Conservation (phyloP, 208 protist genomes). For the Trypanosoma conorhini region DNA sequence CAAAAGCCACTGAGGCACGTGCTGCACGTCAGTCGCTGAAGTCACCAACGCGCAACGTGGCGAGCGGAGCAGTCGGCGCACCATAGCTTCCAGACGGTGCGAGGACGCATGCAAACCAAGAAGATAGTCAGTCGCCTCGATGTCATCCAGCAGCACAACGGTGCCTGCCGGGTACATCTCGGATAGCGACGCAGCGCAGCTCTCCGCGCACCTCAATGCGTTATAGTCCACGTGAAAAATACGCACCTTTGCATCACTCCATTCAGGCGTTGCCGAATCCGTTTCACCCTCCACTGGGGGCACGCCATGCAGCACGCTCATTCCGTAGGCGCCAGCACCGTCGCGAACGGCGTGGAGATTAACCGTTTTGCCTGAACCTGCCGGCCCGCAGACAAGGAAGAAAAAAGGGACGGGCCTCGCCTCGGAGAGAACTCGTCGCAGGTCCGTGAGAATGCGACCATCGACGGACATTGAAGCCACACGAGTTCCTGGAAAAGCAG, state of each 20-base stretch:
- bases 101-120: constrained; percentile 32
- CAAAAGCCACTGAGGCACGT: constrained; percentile 39
- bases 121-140: constrained; percentile 49
- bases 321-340: constrained; percentile 16
- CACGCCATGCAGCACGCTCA: constrained; percentile 8
- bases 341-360: constrained; percentile 18
- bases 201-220: constrained; percentile 25
- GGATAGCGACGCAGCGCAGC: background rate
- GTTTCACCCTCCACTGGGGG: constrained; percentile 1
- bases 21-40: constrained; percentile 36
- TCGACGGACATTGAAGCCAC: constrained; percentile 45
- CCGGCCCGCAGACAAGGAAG: constrained; percentile 32
- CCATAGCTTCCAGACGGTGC: constrained; percentile 30
- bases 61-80: constrained; percentile 33
- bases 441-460: constrained; percentile 43
- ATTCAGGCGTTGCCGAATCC: background rate
- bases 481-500: background rate
- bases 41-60: constrained; percentile 48
- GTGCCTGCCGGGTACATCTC: constrained; percentile 30
- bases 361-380: constrained; percentile 34
- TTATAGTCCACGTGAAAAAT: constrained; percentile 27
- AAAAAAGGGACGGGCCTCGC: constrained; percentile 18
- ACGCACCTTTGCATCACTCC: background rate
- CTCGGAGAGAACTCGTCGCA: constrained; percentile 28
- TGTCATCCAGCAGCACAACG: constrained; percentile 63